Base-by-base conservation (phyloP, 2,329 filamentous ascomycete genomes). In the Oidium heveae region DNA sequence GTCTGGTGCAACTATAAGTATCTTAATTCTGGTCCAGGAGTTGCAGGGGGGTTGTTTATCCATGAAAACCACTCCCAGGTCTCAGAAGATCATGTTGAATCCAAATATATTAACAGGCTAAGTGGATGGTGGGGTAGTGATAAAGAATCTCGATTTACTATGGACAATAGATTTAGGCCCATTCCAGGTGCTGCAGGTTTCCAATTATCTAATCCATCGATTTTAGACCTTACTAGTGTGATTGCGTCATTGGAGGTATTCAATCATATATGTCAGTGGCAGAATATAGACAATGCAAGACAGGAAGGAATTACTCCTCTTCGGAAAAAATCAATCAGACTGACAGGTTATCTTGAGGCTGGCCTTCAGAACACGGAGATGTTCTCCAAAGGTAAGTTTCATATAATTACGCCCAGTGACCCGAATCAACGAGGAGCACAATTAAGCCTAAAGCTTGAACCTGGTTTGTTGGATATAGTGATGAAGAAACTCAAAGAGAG, bases 1-100 rank as follows among this genome's bases (percentile, higher is more conserved):
- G 81, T 73, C 9, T 89, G 84, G 84, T 89, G 84, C 64, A 81
- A 75, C 56, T 89, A 89, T 70, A 89, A 89, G 66, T 89, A 88
- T 65, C 72, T 89, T 57, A 88, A 87, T 63, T 74, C 77, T 53
- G 84, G 84, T 0, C 83, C 84, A 0, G 84, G 84, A 7, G 76
- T 76, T 22, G 86, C 86, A 59, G 84, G 77, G 18, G 82, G 79
- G 0, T 66, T 83, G 22, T 89, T 87, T 62, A 77, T 89, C 22
- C 82, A 88, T 63, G 74, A 82, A 57, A 72, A 69, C 34, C 58
- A 65, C 44, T 58, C 59, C 15, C 55, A 57, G 41, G 62, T 63
- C 1, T 18, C 57, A 2, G 56, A 54, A 13, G 53, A 53, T 7
- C 51, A 43, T 20, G 50, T 63, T 67, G 33, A 60, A 62, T 28